A percentile compares a stretch with the other conserved stretches of the same genome.
phyloP scores from a whole-genome alignment of 2,329 filamentous ascomycete species.

The Fusarium buharicum region DNA sequence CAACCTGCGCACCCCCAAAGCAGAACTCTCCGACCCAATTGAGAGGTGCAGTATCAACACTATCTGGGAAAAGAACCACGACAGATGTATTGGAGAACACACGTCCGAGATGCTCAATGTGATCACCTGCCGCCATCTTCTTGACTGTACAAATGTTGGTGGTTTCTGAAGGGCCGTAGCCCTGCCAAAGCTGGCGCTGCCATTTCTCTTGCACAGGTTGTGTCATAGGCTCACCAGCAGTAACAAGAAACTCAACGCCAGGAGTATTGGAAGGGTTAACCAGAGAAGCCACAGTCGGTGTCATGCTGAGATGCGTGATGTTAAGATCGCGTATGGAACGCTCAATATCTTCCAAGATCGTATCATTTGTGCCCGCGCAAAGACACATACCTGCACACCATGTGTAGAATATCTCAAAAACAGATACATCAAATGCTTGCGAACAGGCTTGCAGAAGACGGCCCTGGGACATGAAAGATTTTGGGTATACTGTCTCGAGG shows the following conservation, averaged over 20 bases:
- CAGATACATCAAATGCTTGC: conserved; percentile 86
- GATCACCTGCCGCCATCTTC: conserved; percentile 65
- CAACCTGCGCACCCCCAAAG: conserved; percentile 86
- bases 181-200: conserved; percentile 78
- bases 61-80: conserved; percentile 65
- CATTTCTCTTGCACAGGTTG: conserved; percentile 75
- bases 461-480: conserved; percentile 52
- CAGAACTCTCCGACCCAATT: conserved; percentile 85
- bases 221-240: conserved; percentile 83
- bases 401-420: conserved; percentile 90
- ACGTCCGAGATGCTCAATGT: conserved; percentile 79
- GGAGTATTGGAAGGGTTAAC: conserved; percentile 76
- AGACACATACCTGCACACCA: conserved; percentile 83
- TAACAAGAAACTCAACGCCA: conserved; percentile 77
- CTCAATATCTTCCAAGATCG: conserved; percentile 78
- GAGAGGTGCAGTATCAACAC: conserved; percentile 67
- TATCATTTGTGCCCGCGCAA: conserved; percentile 79
- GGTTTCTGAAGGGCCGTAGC: conserved; percentile 85
- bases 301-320: conserved; percentile 85
- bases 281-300: conserved; percentile 84
- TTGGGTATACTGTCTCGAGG: conserved; percentile 74
- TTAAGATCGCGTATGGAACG: conserved; percentile 68
- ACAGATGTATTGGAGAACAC: conserved; percentile 80
- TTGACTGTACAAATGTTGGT: conserved; percentile 88
- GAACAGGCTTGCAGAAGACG: conserved; percentile 85